phyloP scores from a whole-genome alignment of 1,284 basidiomycete species.

The Puccinia polysora region DNA sequence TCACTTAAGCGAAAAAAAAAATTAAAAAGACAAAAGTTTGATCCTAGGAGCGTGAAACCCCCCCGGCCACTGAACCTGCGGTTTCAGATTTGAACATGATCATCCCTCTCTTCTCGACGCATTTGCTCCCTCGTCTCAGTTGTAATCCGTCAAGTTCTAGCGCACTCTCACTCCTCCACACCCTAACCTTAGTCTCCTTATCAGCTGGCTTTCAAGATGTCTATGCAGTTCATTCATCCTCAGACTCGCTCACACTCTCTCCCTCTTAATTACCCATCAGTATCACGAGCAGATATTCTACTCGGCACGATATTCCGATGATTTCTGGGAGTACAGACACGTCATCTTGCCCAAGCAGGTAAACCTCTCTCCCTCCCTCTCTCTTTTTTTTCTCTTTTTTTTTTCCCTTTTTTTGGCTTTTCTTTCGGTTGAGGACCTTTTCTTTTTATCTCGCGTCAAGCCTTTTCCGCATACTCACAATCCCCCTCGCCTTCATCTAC shows the following conservation, averaged over 20 bases:
- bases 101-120: too few species aligned
- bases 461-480: too few species aligned
- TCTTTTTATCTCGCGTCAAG: not conserved
- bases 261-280: slow-evolving; percentile 9
- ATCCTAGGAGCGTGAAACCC: not conserved
- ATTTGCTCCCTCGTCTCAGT: too few species aligned
- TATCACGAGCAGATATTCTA: slow-evolving; percentile 45
- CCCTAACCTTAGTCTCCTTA: not conserved
- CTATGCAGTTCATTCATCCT: not conserved
- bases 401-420: too few species aligned
- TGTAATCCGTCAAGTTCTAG: too few species aligned
- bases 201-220: not conserved
- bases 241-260: not conserved
- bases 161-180: not conserved
- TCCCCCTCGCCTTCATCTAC: too few species aligned
- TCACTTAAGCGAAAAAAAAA: too few species aligned
- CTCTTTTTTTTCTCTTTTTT: not conserved
- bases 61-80: too few species aligned
- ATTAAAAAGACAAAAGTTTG: slow-evolving; percentile 9
- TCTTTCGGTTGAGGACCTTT: not conserved
- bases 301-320: slow-evolving; percentile 45
- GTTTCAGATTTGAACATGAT: too few species aligned
- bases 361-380: not conserved
- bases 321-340: slow-evolving; percentile 44
- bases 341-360: slow-evolving; percentile 45